Evolutionary conservation across 495 filamentous ascomycete species (phyloP).

Genomic region (Lasiosphaeria miniovina): DNA sequence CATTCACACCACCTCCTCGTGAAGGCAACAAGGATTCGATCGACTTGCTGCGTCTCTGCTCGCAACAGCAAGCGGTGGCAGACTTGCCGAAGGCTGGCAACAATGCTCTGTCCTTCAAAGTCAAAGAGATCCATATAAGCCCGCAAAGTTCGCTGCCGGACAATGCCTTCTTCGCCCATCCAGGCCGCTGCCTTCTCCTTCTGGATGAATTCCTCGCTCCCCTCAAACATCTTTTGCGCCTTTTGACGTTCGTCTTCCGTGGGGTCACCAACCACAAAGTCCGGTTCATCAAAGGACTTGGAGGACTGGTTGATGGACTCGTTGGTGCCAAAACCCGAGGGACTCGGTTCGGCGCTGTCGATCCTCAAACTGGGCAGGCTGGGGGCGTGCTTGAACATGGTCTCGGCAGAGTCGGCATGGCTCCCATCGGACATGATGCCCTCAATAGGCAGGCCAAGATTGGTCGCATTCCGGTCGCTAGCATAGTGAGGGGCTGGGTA

Average conservation of each 20-base stretch:
- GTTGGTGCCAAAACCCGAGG: conserved; percentile 15
- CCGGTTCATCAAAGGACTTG: conserved; percentile 49
- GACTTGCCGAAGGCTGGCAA: conserved; percentile 72
- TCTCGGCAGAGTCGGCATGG: conserved; percentile 40
- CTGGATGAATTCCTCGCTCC: conserved; percentile 74
- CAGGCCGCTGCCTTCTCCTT: conserved; percentile 80
- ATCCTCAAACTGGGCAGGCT: conserved; percentile 40
- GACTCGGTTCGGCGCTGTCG: conserved; percentile 31
- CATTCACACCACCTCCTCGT: conserved; percentile 89
- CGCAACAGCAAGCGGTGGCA: conserved; percentile 81
- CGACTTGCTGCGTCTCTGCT: conserved; percentile 95
- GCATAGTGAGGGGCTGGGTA: conserved; percentile 29
- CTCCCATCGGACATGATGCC: conserved; percentile 34
- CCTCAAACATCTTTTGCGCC: conserved; percentile 79
- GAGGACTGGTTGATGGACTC: conserved; percentile 23
- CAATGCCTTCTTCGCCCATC: conserved; percentile 74
- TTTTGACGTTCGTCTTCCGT: conserved; percentile 67
- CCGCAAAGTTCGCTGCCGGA: conserved; percentile 62
- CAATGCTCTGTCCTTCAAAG: conserved; percentile 77
- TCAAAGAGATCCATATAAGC: conserved; percentile 94
- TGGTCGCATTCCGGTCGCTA: conserved; percentile 39
- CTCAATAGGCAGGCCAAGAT: conserved; percentile 43
- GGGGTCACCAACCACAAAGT: conserved; percentile 45
- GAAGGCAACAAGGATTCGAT: conserved; percentile 86
- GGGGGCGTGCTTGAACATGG: conserved; percentile 49